These are phyloP conservation scores for Microdochium trichocladiopsis DNA, from an alignment of 2,329 filamentous ascomycete genomes.

Conservation along the genomic window DNA sequence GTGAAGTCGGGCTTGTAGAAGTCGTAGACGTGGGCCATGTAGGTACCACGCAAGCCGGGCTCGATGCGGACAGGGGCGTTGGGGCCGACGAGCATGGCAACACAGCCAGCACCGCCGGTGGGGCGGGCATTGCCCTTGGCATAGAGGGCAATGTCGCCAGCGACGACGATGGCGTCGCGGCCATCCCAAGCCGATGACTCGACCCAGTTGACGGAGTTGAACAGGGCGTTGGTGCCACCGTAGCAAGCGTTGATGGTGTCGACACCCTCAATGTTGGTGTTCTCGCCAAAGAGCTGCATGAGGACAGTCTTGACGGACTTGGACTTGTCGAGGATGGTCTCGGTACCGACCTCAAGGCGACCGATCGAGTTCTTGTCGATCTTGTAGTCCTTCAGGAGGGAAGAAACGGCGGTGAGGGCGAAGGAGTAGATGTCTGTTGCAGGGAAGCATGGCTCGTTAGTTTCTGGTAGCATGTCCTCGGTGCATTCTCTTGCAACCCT, in stretches of 20 bases:
- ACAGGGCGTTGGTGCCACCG: conserved; percentile 76
- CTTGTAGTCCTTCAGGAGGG: conserved; percentile 75
- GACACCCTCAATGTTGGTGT: conserved; percentile 77
- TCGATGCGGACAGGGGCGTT: conserved; percentile 71
- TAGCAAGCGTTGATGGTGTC: conserved; percentile 84
- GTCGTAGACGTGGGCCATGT: conserved; percentile 80
- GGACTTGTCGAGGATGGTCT: conserved; percentile 83
- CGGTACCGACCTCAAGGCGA: conserved; percentile 77
- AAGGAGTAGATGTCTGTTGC: conserved; percentile 78
- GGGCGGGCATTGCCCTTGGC: conserved; percentile 77
- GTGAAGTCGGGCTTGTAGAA: conserved; percentile 88
- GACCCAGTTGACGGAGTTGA: conserved; percentile 80
- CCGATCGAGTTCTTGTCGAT: conserved; percentile 73
- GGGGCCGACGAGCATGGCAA: conserved; percentile 73
- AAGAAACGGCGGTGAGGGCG: conserved; percentile 69
- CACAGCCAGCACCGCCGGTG: conserved; percentile 72
- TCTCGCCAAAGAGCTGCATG: conserved; percentile 80
- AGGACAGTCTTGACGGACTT: conserved; percentile 86
- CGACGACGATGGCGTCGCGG: conserved; percentile 71
- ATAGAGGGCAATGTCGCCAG: conserved; percentile 79
- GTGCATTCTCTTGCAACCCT: too few species aligned
- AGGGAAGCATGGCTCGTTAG: conserved; percentile 6
- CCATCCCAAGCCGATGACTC: conserved; percentile 86
- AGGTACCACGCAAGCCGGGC: conserved; percentile 70
- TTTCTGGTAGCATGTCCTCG: too few species aligned